Evolutionary conservation across 306 rosid species (phyloP).

Genomic region (Citrullus colocynthis): DNA sequence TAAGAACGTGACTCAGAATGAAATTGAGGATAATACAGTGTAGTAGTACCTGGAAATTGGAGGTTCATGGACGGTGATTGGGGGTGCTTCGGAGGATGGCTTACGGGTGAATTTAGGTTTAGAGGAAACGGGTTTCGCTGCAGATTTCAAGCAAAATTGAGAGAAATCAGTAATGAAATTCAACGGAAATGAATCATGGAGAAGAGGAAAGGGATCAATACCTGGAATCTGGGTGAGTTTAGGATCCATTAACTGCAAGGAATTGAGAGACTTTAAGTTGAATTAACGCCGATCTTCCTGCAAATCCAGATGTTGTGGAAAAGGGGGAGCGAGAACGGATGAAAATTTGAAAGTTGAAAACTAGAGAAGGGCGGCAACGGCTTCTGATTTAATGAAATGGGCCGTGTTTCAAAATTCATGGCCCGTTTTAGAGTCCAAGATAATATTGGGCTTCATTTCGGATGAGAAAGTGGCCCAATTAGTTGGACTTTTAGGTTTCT

Average conservation of each 20-base stretch:
- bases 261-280: not conserved
- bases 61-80: not conserved
- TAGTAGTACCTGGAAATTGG: conserved; percentile 4
- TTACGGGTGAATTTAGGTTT: conserved; percentile 8
- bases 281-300: not conserved
- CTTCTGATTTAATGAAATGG: not conserved
- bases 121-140: not conserved
- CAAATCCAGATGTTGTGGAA: not conserved
- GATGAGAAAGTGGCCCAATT: not conserved
- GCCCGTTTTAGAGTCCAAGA: not conserved
- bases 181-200: not conserved
- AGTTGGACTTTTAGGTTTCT: too few species aligned
- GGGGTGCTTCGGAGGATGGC: not conserved
- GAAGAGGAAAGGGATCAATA: not conserved
- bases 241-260: conserved; percentile 6
- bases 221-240: not conserved
- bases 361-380: conserved; percentile 1
- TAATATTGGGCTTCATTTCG: not conserved
- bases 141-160: not conserved
- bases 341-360: not conserved
- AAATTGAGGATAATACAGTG: not conserved
- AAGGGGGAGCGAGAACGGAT: not conserved
- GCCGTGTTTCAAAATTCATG: not conserved
- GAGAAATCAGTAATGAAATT: not conserved
- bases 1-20: not conserved